Base-by-base conservation (phyloP, 305 asterid species). In the Solanum hybrid region DNA sequence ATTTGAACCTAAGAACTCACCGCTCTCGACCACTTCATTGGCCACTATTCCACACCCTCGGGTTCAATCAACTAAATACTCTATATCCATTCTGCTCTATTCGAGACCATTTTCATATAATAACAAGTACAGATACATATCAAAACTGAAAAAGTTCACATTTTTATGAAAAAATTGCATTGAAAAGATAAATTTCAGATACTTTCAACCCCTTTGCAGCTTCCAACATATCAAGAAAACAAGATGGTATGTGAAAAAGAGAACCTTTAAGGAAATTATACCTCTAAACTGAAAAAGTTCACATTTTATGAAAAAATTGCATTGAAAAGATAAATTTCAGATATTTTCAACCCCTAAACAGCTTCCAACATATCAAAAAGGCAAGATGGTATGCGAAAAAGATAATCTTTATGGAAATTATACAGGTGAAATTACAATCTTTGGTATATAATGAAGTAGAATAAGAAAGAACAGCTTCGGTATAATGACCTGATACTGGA, bases 401-500 rank as follows among this genome's bases (percentile, higher is more conserved):
- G 7, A 84, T 0, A 51, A 31, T 12, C 88, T 51, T 84, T 84
- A 51, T 80, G 65, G 22, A 80, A 80, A 80, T 37, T 80, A 80
- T 9, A 41, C 27, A 29, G 38, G 17, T 45, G 15, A 45, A 83
- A 45, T 31, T 27, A 83, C 5, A 51, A 84, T 31, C 39, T 84
- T 51, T 84, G 15, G 15, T 84, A 84, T 27, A 45, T 10, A 51
- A 45, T 45, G 11, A 84, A 51, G 88, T 29, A 84, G 41, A 84
- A 84, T 6, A 31, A 20, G 39, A 29, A 81, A 51, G 34, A 84
- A 84, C 20, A 84, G 39, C 12, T 51, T 31, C 5, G 29, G 39
- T 51, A 15, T 22, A 84, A 84, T 84, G 75, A 84, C 88, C 88
- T 84, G 88, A 24, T 51, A 84, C 20, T 84, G 41, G 88, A 84